Percentiles rank a stretch among this genome's conserved stretches.
phyloP scores from a whole-genome alignment of 176 grass and related monocot genomes.

The Rhynchospora pubera region DNA sequence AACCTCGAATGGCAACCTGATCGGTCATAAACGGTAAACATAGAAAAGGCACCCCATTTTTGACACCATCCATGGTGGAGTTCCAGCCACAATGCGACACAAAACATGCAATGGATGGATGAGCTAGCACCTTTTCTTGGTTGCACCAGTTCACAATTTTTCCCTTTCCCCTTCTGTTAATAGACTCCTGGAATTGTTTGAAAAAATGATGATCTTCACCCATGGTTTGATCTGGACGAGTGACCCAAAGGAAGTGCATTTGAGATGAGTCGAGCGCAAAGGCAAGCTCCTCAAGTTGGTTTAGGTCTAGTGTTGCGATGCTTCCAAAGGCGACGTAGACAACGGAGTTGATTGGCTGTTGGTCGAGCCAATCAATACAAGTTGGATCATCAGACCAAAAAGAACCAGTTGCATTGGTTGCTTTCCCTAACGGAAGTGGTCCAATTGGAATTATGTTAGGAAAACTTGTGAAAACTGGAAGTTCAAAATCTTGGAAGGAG shows the following conservation, averaged over 20 bases:
- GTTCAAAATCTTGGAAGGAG: background rate
- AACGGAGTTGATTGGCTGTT: background rate
- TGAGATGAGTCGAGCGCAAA: conserved; percentile 31
- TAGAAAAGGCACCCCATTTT: background rate
- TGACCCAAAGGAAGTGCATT: conserved; percentile 52
- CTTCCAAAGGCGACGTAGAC: conserved; percentile 18
- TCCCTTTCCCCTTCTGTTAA: conserved; percentile 19
- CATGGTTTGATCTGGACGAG: conserved; percentile 30
- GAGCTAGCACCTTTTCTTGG: too few relatives aligned
- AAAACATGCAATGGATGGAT: too few relatives aligned
- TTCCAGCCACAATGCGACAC: too few relatives aligned
- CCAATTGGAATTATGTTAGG: background rate
- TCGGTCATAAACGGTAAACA: conserved; percentile 63
- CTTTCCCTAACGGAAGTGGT: background rate
- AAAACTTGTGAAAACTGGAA: background rate
- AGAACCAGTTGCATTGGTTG: background rate
- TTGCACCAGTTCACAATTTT: background rate
- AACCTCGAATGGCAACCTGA: conserved; percentile 47
- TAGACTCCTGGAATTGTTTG: conserved; percentile 7
- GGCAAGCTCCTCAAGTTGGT: conserved; percentile 43
- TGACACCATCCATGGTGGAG: too few relatives aligned
- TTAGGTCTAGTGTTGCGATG: conserved; percentile 24
- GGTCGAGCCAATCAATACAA: background rate
- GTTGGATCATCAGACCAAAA: background rate
- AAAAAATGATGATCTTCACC: conserved; percentile 16